Conservation (phyloP, 805 yeast genomes). For the Lipomyces spencermartinsiae region DNA sequence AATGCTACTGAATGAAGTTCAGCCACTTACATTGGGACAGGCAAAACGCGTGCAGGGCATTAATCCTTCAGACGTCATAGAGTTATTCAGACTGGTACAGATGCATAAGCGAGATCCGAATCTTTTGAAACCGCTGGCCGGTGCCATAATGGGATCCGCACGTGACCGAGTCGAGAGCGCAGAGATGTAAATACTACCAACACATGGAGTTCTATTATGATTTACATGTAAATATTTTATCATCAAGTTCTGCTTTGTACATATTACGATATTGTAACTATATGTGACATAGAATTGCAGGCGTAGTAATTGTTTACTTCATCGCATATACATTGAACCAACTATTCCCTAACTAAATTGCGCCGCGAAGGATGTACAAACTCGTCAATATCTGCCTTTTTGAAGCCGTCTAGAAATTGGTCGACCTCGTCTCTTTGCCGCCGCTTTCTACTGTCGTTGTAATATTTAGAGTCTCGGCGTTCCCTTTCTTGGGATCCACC, state of each 20-base stretch:
- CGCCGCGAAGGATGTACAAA: conserved; percentile 19
- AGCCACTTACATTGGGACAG: conserved; percentile 92
- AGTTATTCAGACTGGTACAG: conserved; percentile 54
- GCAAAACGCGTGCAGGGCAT: conserved; percentile 94
- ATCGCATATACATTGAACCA: neutral
- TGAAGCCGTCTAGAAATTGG: neutral
- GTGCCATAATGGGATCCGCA: neutral
- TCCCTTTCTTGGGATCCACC: neutral
- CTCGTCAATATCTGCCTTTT: neutral
- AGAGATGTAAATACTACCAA: neutral
- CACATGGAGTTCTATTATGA: neutral
- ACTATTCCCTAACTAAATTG: conserved; percentile 11
- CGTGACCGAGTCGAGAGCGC: neutral
- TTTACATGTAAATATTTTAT: no score
- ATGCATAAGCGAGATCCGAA: conserved; percentile 13
- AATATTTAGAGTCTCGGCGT: neutral
- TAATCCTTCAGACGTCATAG: conserved; percentile 90
- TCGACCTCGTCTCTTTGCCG: neutral
- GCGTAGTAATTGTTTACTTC: neutral
- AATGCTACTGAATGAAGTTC: conserved; percentile 66
- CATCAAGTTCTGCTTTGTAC: no score
- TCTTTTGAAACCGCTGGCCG: neutral
- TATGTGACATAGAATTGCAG: neutral
- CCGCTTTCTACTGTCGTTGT: neutral
- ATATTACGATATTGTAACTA: no score